Conservation (phyloP, 1,284 basidiomycete genomes). For the Entoloma clypeatum region DNA sequence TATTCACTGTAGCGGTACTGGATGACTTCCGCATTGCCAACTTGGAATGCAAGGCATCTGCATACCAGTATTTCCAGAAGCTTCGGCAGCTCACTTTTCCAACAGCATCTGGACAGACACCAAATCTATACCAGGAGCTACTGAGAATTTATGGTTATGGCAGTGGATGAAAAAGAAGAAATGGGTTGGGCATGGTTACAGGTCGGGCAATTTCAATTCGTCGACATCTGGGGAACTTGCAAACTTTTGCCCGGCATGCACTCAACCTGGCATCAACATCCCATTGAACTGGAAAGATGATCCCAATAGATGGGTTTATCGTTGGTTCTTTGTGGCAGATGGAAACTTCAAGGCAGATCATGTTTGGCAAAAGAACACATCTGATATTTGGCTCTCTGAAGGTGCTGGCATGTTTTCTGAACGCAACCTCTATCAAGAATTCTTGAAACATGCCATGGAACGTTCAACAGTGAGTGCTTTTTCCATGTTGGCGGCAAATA, state of each 20-base stretch:
- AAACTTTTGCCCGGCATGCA: no score
- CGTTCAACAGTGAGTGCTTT: constrained; percentile 11
- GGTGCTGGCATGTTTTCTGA: constrained; percentile 18
- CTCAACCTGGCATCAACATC: no score
- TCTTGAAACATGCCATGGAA: constrained; percentile 10
- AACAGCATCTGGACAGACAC: constrained; percentile 4
- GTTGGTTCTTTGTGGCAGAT: constrained; percentile 13
- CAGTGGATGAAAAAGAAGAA: no score
- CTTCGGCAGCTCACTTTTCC: constrained; percentile 11
- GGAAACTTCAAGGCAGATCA: constrained; percentile 24
- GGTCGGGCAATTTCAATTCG: neutral
- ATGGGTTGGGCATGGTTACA: constrained; percentile 7
- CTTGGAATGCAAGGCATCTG: constrained; percentile 16
- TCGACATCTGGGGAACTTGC: constrained; percentile 7
- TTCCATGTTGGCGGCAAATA: no score
- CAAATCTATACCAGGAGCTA: no score
- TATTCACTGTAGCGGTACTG: no score
- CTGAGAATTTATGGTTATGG: no score
- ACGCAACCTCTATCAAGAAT: constrained; percentile 7
- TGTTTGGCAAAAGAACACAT: constrained; percentile 5
- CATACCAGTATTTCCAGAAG: constrained; percentile 16
- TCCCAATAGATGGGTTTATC: no score
- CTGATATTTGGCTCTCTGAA: no score
- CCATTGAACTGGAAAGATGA: no score
- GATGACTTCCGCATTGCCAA: no score